Percentiles rank a stretch among this genome's conserved stretches.
Evolutionary conservation across 805 yeast species (phyloP).

Genomic region (Barnettozyma siamensis): DNA sequence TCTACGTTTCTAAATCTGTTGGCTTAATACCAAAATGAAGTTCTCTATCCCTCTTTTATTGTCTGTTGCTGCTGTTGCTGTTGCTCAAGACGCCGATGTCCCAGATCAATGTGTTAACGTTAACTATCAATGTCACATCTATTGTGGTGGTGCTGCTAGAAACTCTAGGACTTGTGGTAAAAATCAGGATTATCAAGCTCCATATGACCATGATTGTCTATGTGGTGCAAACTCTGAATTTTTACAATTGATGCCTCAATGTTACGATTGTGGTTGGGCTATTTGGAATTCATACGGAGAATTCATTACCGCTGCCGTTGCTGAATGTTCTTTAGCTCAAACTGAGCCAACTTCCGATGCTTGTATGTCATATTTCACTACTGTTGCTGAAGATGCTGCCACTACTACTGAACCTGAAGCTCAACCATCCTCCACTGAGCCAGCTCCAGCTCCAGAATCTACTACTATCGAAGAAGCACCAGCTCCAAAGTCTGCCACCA

Average conservation of each 20-base stretch:
- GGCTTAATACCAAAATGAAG: not conserved
- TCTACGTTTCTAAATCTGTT: no score
- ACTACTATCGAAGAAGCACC: not conserved
- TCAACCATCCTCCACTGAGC: not conserved
- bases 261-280: conserved; percentile 11
- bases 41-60: not conserved
- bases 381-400: not conserved
- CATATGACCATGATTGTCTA: conserved; percentile 8
- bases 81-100: not conserved
- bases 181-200: conserved; percentile 1
- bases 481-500: not conserved
- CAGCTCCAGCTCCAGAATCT: not conserved
- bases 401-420: not conserved
- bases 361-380: not conserved
- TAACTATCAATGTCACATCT: conserved; percentile 2
- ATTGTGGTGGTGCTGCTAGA: conserved; percentile 8
- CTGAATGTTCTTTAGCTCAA: conserved; percentile 7
- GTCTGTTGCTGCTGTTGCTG: not conserved
- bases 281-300: conserved; percentile 7
- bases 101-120: not conserved
- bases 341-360: conserved; percentile 7
- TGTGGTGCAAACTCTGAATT: conserved; percentile 7
- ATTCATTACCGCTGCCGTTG: conserved; percentile 1
- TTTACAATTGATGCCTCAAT: not conserved
- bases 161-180: conserved; percentile 5